These are phyloP conservation scores for Cymbopogon citratus DNA, from an alignment of 176 grass and related monocot species.

Conservation along the genomic window DNA sequence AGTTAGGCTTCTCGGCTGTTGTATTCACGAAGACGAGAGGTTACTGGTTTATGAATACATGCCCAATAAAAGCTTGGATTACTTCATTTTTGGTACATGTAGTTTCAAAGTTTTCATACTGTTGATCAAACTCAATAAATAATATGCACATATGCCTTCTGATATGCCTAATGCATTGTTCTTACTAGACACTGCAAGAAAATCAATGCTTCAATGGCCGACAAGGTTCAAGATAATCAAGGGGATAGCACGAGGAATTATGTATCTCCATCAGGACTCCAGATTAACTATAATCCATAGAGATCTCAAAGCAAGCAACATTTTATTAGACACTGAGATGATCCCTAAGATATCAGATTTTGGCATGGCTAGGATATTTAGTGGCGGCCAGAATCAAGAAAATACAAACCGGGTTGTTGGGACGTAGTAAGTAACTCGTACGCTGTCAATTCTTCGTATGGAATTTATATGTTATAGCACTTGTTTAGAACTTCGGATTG, in stretches of 20 bases:
- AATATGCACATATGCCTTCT: background rate
- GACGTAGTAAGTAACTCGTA: slow-evolving; percentile 35
- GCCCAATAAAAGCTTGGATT: slow-evolving; percentile 29
- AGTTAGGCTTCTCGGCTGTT: slow-evolving; percentile 14
- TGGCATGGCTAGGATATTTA: slow-evolving; percentile 47
- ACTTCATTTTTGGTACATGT: slow-evolving; percentile 20
- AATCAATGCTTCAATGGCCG: slow-evolving; percentile 25
- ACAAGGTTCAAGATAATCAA: slow-evolving; percentile 39
- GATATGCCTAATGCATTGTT: background rate
- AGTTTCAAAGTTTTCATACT: background rate
- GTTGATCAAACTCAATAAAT: background rate
- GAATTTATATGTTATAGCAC: background rate
- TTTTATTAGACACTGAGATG: slow-evolving; percentile 39
- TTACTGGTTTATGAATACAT: background rate
- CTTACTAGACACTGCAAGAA: slow-evolving; percentile 16
- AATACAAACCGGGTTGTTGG: slow-evolving; percentile 38
- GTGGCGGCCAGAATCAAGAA: slow-evolving; percentile 17
- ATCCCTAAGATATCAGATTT: slow-evolving; percentile 65
- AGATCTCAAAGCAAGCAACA: slow-evolving; percentile 50
- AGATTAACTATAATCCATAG: slow-evolving; percentile 42
- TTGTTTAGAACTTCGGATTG: background rate
- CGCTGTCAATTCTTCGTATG: background rate
- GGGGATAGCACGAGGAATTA: slow-evolving; percentile 43
- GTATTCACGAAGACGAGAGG: background rate
- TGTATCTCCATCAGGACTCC: slow-evolving; percentile 60